Evolutionary conservation across 768 basidiomycete species (phyloP).

Genomic region (Hygrocybe punicea): DNA sequence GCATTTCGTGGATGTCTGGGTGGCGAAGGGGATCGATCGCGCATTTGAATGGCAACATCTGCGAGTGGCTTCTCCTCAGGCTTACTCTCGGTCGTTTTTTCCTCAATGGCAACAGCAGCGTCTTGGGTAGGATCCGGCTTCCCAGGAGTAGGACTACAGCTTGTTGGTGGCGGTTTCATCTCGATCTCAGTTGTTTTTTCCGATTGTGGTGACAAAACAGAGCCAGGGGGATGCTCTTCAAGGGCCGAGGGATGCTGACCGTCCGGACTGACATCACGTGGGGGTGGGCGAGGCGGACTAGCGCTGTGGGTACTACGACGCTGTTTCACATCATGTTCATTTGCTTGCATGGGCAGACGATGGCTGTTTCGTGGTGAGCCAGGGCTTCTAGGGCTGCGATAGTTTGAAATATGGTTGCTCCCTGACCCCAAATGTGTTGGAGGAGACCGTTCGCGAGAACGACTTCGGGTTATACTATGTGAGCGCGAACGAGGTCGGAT

Average conservation of each 20-base stretch:
- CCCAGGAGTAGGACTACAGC: not conserved
- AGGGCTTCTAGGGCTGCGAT: conserved; percentile 16
- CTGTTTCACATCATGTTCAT: not conserved
- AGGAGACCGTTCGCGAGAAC: conserved; percentile 16
- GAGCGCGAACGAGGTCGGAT: conserved; percentile 19
- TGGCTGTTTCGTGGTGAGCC: not conserved
- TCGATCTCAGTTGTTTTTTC: not conserved
- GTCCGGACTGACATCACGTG: not conserved
- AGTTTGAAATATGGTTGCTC: conserved; percentile 24
- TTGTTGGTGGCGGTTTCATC: not conserved
- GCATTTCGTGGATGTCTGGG: conserved; percentile 22
- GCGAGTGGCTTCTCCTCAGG: conserved; percentile 13
- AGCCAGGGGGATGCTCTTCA: not conserved
- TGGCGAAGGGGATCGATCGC: conserved; percentile 21
- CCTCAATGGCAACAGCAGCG: not conserved
- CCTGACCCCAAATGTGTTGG: conserved; percentile 25
- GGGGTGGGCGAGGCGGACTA: not conserved
- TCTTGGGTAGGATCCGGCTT: not conserved
- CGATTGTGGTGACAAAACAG: not conserved
- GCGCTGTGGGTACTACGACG: not conserved
- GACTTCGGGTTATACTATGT: conserved; percentile 12
- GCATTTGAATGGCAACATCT: conserved; percentile 18
- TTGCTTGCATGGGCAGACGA: not conserved
- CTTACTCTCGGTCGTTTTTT: not conserved
- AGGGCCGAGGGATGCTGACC: not conserved